phyloP scores from a whole-genome alignment of 495 filamentous ascomycete species.

The Choiromyces venosus region DNA sequence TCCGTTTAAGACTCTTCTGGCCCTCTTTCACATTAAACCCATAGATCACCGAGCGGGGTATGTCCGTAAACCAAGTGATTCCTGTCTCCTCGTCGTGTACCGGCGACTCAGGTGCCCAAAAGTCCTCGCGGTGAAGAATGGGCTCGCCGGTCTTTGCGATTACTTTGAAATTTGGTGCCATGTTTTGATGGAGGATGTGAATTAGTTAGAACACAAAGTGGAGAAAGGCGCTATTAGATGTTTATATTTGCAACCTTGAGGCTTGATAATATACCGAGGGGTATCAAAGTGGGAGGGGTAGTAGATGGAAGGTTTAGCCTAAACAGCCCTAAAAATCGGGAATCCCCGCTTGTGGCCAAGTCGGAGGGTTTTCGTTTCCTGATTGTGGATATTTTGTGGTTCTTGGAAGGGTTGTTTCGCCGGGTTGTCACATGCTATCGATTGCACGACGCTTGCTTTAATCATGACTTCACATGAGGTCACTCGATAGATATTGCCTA shows the following conservation, averaged over 20 bases:
- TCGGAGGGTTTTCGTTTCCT: neutral
- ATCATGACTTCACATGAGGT: neutral
- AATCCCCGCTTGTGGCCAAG: neutral
- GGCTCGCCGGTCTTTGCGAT: slow-evolving; percentile 28
- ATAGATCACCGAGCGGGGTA: slow-evolving; percentile 24
- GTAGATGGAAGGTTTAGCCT: neutral
- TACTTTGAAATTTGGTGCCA: slow-evolving; percentile 20
- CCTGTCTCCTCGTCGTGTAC: slow-evolving; percentile 21
- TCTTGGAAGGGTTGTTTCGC: neutral
- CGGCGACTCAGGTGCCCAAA: slow-evolving; percentile 32
- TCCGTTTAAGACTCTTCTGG: slow-evolving; percentile 15
- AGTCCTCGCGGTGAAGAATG: slow-evolving; percentile 24
- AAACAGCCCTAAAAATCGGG: neutral
- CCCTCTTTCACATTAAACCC: slow-evolving; percentile 24
- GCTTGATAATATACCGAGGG: neutral
- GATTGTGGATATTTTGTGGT: neutral
- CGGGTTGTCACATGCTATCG: neutral
- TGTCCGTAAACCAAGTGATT: slow-evolving; percentile 31
- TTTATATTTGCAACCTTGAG: neutral
- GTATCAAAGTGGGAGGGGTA: neutral
- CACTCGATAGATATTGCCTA: neutral
- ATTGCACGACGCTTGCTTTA: neutral
- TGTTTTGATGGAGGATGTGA: neutral
- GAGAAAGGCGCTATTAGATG: neutral
- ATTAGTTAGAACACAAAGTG: neutral